Percentiles rank a stretch among this genome's conserved stretches.
phyloP scores from a whole-genome alignment of 192 early-diverging fungal species.

The Backusella parvicylindrica region DNA sequence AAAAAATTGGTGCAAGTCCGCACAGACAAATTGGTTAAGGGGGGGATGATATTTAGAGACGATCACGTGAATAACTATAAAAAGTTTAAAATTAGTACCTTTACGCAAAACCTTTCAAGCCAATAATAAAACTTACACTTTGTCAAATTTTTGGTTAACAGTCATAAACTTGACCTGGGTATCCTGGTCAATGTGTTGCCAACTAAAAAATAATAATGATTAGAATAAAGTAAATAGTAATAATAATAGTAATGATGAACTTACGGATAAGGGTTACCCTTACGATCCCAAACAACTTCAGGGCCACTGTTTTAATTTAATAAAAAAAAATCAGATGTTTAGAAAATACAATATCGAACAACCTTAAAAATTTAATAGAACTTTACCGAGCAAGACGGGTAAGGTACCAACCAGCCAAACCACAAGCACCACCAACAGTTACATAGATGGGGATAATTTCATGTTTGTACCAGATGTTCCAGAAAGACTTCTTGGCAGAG shows the following conservation, averaged over 20 bases:
- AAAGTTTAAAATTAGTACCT: too few relatives aligned
- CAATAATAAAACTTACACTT: conserved; percentile 33
- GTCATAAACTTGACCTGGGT: conserved; percentile 57
- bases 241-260: neutral
- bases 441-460: conserved; percentile 61
- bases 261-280: conserved; percentile 40
- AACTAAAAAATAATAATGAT: conserved; percentile 31
- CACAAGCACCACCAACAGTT: conserved; percentile 38
- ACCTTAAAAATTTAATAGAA: neutral
- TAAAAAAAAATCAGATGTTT: conserved; percentile 4
- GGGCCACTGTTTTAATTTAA: conserved; percentile 37
- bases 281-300: conserved; percentile 57
- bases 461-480: conserved; percentile 52
- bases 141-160: conserved; percentile 55
- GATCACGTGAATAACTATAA: conserved; percentile 46
- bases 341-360: neutral
- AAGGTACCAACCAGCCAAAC: conserved; percentile 54
- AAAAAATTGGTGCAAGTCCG: neutral
- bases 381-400: conserved; percentile 50
- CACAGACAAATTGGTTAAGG: neutral
- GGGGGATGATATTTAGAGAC: conserved; percentile 32
- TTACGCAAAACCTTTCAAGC: too few relatives aligned
- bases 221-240: neutral
- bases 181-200: conserved; percentile 57
- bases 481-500: conserved; percentile 50